Evolutionary conservation across 2,329 filamentous ascomycete species (phyloP), one percentile per base, ranked within the genome.

Genomic region (Stemphylium beticola): DNA sequence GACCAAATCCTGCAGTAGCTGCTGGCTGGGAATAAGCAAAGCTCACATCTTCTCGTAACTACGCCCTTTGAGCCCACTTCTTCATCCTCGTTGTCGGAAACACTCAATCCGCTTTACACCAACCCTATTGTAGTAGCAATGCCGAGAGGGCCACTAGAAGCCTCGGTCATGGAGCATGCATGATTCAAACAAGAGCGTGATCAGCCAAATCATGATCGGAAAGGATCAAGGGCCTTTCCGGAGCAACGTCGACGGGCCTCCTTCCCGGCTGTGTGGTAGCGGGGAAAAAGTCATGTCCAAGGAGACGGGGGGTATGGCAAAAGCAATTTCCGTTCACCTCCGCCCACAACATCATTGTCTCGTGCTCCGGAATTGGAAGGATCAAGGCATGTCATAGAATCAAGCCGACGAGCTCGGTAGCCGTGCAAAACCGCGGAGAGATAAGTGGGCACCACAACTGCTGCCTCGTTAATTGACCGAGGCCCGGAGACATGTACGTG

Each of bases 241-340:
- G 49, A 57, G 45, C 57, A 64, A 60, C 37, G 55, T 62, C 49
- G 49, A 64, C 61, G 61, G 58, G 58, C 60, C 65, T 64, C 46
- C 51, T 55, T 62, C 57, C 65, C 64, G 53, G 48, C 54, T 55
- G 43, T 54, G 47, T 67, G 65, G 65, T 67, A 68, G 53, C 59
- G 59, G 58, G 55, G 45, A 55, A 50, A 36, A 46, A 42, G 31
- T 45, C 36, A 34, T 41, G 31, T 40, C 41, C 15, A 45, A 26
- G 17, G 31, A 33, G 45, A 50, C 49, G 42, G 43, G 26, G 46
- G 18, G 14, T 17, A 20, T 34, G 32, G 33, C 22, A 49, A 56
- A 53, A 53, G 53, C 34, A 57, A 58, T 60, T 57, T 49, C 48
- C 38, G 49, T 42, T 43, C 42, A 32, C 33, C 42, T 41, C 44